phyloP scores from a whole-genome alignment of 768 basidiomycete genomes.

The Cystofilobasidium ferigula region DNA sequence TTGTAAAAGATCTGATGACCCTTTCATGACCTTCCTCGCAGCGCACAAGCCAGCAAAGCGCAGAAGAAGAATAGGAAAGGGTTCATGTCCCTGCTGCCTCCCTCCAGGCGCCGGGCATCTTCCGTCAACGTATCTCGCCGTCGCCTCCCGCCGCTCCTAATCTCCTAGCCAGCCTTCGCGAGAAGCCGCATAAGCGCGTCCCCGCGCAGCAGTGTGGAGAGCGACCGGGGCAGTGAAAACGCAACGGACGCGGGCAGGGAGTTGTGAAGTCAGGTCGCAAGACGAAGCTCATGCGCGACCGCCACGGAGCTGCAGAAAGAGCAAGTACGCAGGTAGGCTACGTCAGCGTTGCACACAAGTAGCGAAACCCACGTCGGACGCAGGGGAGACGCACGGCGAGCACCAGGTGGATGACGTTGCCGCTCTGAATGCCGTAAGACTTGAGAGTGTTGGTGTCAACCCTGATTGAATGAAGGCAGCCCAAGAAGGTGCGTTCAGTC shows the following conservation, averaged over 20 bases:
- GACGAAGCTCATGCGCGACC: not conserved
- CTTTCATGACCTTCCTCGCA: not conserved
- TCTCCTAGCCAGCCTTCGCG: too few species aligned
- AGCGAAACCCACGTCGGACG: not conserved
- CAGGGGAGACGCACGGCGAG: conserved; percentile 8
- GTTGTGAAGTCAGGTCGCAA: too few species aligned
- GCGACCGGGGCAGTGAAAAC: too few species aligned
- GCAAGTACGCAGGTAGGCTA: not conserved
- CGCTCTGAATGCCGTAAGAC: conserved; percentile 22
- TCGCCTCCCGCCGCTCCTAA: too few species aligned
- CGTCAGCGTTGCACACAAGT: not conserved
- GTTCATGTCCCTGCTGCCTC: too few species aligned
- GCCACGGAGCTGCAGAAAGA: not conserved
- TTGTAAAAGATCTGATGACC: not conserved
- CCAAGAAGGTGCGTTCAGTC: not conserved
- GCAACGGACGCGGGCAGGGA: too few species aligned
- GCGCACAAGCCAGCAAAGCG: too few species aligned
- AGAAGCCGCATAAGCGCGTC: too few species aligned
- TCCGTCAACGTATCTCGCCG: too few species aligned
- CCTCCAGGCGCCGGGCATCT: too few species aligned
- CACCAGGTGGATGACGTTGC: conserved; percentile 25
- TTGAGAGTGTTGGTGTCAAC: conserved; percentile 27
- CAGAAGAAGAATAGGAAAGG: too few species aligned
- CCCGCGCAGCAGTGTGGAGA: too few species aligned
- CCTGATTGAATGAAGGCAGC: not conserved